Base-by-base conservation (phyloP, 176 grass and related monocot genomes). In the Alloteropsis semialata region DNA sequence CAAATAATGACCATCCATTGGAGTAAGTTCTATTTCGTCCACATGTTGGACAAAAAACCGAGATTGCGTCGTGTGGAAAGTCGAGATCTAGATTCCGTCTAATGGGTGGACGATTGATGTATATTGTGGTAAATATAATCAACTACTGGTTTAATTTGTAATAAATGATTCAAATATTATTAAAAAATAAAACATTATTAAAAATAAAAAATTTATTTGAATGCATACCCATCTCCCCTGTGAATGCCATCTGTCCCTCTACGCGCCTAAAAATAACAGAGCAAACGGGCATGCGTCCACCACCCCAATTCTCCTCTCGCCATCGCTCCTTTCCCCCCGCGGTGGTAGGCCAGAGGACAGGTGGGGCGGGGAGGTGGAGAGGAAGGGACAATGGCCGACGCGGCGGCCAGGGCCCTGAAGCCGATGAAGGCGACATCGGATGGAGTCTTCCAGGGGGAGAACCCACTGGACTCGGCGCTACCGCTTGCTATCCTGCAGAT, bases 401-500 rank as follows among this genome's bases (percentile, higher is more conserved):
- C 56, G 29, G 15, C 2, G 22, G 43, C 8, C 5, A 45, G 2
- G 48, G 66, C 28, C 6, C 2, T 78, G 66, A 86, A 30, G 53
- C 79, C 79, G 19, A 90, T 90, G 84, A 86, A 90, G 74, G 84
- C 84, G 25, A 90, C 88, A 46, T 90, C 79, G 30, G 84, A 90
- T 15, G 84, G 88, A 13, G 69, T 85, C 50, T 90, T 81, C 36
- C 88, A 90, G 32, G 88, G 88, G 5, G 79, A 90, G 56, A 83
- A 86, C 25, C 88, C 88, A 0, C 44, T 90, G 27, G 1, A 90
- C 38, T 77, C 60, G 30, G 78, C 88, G 6, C 77, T 93, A 46
- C 87, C 87, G 32, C 84, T 90, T 8, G 86, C 86, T 65, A 90
- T 92, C 63, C 87, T 92, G 21, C 90, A 92, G 80, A 92, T 92